A percentile compares a stretch with the other conserved stretches of the same genome.
These are phyloP conservation scores for Scleroderma bovista DNA, from an alignment of 768 basidiomycete genomes.

Conservation along the genomic window DNA sequence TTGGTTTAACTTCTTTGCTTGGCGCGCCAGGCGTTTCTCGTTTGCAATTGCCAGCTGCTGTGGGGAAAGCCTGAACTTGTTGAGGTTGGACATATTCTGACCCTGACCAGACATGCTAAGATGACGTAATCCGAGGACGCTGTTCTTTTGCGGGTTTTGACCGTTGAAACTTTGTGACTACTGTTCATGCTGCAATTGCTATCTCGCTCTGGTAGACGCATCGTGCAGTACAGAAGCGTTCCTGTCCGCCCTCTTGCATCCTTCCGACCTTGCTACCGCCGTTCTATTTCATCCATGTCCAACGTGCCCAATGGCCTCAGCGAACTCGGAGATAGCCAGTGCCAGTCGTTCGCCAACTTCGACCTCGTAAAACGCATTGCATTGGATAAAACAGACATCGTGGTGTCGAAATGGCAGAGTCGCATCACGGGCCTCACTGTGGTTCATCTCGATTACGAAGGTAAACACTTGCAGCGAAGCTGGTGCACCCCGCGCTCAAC, in stretches of 20 bases:
- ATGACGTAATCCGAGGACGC: too few relatives aligned
- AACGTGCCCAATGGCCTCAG: slow-evolving; percentile 12
- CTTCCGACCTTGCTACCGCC: slow-evolving; percentile 1
- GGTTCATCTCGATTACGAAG: slow-evolving; percentile 88
- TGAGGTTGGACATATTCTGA: slow-evolving; percentile 3
- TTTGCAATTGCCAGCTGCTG: slow-evolving; percentile 55
- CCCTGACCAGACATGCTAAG: background rate
- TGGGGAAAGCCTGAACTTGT: slow-evolving; percentile 35
- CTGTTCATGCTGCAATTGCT: too few relatives aligned
- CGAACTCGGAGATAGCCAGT: slow-evolving; percentile 10
- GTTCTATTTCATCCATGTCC: slow-evolving; percentile 27
- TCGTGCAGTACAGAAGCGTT: background rate
- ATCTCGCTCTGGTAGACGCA: too few relatives aligned
- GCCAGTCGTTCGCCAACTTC: slow-evolving; percentile 64
- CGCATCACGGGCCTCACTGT: slow-evolving; percentile 82
- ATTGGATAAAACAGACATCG: slow-evolving; percentile 73
- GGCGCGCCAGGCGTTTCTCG: slow-evolving; percentile 37
- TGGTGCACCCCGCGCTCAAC: background rate
- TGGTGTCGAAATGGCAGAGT: slow-evolving; percentile 85
- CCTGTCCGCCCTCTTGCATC: background rate
- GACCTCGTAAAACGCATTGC: slow-evolving; percentile 75
- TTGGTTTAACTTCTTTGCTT: slow-evolving; percentile 36
- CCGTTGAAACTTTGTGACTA: too few relatives aligned
- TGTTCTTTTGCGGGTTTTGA: too few relatives aligned
- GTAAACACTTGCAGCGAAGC: slow-evolving; percentile 45